A percentile compares a stretch with the other conserved stretches of the same genome.
Evolutionary conservation across 2,329 filamentous ascomycete genomes (phyloP).

Genomic region (Metarhizium rileyi): DNA sequence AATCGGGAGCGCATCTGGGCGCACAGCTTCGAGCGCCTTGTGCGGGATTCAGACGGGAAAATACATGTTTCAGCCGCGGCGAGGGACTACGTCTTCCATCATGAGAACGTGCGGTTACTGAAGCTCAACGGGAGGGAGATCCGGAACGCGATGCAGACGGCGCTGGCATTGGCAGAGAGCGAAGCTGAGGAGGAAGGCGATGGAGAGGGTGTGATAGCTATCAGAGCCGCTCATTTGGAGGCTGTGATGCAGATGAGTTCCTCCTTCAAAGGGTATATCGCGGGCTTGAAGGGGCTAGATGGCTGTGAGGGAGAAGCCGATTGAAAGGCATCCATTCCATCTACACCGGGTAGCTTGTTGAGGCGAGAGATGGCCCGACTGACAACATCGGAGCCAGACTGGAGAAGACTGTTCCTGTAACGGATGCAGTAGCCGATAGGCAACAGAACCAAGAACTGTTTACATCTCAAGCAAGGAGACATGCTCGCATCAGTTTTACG

Average conservation of each 20-base stretch:
- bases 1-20: not conserved
- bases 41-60: constrained; percentile 26
- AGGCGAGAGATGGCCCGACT: too few species aligned
- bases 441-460: too few species aligned
- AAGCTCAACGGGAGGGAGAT: constrained; percentile 34
- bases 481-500: too few species aligned
- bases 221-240: constrained; percentile 23
- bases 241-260: constrained; percentile 27
- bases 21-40: not conserved
- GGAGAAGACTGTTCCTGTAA: too few species aligned
- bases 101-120: constrained; percentile 25
- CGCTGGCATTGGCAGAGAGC: constrained; percentile 33
- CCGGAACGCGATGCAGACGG: constrained; percentile 34
- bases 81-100: constrained; percentile 28
- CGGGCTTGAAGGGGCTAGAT: not conserved
- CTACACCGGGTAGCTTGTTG: not conserved
- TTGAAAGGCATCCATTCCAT: not conserved
- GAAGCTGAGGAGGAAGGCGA: constrained; percentile 26
- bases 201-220: constrained; percentile 20
- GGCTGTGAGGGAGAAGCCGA: not conserved
- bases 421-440: too few species aligned
- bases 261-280: constrained; percentile 23
- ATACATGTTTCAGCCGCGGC: constrained; percentile 28
- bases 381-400: too few species aligned
- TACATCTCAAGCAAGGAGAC: too few species aligned